A percentile compares a stretch with the other conserved stretches of the same genome.
Conservation (phyloP, 352 stramenopile genomes). For the Blastocystis sp. region DNA sequence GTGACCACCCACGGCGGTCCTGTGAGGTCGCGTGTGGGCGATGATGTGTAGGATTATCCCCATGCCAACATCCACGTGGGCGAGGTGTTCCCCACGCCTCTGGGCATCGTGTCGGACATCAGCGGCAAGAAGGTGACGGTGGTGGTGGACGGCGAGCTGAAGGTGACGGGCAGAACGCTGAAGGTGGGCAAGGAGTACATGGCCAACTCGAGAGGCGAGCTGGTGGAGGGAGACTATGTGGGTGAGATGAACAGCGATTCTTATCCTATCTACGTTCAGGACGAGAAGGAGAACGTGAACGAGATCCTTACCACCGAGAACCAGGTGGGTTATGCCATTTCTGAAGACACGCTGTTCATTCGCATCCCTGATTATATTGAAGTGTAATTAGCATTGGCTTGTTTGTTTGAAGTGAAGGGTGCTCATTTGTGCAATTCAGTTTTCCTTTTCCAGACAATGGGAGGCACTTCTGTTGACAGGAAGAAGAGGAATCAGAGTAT, state of each 20-base stretch:
- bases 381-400: constrained; percentile 64
- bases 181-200: constrained; percentile 48
- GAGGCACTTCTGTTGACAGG: no score
- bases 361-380: constrained; percentile 66
- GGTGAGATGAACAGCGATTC: constrained; percentile 45
- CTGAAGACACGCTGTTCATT: constrained; percentile 48
- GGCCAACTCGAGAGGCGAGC: constrained; percentile 56
- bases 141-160: not conserved
- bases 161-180: not conserved
- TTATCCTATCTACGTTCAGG: constrained; percentile 25
- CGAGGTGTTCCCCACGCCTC: constrained; percentile 33
- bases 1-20: not conserved
- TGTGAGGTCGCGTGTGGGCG: not conserved
- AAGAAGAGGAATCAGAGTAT: no score
- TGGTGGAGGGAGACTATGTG: constrained; percentile 59
- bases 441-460: not conserved
- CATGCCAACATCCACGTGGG: constrained; percentile 60
- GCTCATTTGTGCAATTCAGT: constrained; percentile 23
- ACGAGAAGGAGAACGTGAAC: not conserved
- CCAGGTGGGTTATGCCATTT: constrained; percentile 37
- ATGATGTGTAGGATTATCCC: constrained; percentile 12
- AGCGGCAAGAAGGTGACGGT: not conserved
- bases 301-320: constrained; percentile 53
- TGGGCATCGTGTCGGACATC: constrained; percentile 44
- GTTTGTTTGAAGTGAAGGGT: constrained; percentile 47